Evolutionary conservation across 805 yeast species (phyloP).

Genomic region (Metschnikowia henanensis): DNA sequence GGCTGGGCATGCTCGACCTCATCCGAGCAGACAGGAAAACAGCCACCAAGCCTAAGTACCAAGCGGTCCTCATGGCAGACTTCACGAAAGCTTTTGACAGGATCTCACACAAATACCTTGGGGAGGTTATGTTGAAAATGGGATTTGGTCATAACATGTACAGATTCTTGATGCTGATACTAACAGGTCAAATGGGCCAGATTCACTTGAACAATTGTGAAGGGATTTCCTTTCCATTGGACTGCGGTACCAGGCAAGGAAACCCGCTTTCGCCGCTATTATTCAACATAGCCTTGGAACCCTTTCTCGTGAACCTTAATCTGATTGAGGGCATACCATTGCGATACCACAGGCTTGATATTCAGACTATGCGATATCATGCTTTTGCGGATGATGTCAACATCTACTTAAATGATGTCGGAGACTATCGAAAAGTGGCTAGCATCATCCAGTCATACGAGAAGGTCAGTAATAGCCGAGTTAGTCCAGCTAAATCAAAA

Average conservation of each 20-base stretch:
- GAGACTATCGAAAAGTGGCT: not conserved
- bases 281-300: too few relatives aligned
- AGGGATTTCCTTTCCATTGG: too few relatives aligned
- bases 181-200: conserved; percentile 4
- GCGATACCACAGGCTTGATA: not conserved
- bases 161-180: conserved; percentile 7
- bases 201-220: not conserved
- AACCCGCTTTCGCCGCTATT: too few relatives aligned
- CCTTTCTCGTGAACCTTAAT: not conserved
- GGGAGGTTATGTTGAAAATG: too few relatives aligned
- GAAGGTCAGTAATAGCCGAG: not conserved
- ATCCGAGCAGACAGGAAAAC: not conserved
- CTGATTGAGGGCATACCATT: not conserved
- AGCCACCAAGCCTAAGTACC: too few relatives aligned
- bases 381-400: conserved; percentile 1
- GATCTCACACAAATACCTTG: too few relatives aligned
- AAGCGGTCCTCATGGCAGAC: conserved; percentile 1
- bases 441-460: not conserved
- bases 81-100: not conserved
- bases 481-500: not conserved
- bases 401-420: not conserved
- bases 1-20: conserved; percentile 1
- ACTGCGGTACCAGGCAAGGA: too few relatives aligned
- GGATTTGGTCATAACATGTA: too few relatives aligned
- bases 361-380: not conserved